Percentiles rank a stretch among this genome's conserved stretches.
Conservation (phyloP, 495 filamentous ascomycete genomes). For the Endocarpon pusillum region DNA sequence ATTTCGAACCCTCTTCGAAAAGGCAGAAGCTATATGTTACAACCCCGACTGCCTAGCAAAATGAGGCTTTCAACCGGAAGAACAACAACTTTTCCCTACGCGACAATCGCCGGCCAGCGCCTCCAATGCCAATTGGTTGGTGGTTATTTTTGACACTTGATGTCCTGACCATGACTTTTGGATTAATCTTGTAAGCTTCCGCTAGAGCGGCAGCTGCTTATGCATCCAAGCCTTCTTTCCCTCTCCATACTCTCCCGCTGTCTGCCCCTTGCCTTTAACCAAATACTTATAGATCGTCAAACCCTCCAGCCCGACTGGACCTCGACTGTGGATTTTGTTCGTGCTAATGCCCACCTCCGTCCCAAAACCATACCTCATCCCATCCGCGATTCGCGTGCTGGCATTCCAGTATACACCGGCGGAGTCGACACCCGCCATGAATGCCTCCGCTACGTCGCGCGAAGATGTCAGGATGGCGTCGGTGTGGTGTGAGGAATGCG, state of each 20-base stretch:
- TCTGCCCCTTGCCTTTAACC: constrained; percentile 64
- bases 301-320: constrained; percentile 85
- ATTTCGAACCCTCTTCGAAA: neutral
- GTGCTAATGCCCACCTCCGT: constrained; percentile 97
- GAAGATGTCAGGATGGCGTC: constrained; percentile 72
- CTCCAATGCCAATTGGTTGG: neutral
- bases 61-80: neutral
- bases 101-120: neutral
- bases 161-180: too few species aligned
- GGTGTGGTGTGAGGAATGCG: constrained; percentile 85
- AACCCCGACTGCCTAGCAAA: neutral
- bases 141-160: neutral
- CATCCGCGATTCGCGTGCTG: constrained; percentile 84
- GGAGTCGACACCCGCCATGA: constrained; percentile 73
- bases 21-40: neutral
- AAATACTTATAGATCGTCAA: constrained; percentile 95
- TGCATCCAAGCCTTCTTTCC: constrained; percentile 57
- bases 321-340: constrained; percentile 91
- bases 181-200: too few species aligned
- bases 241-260: constrained; percentile 50
- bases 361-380: constrained; percentile 92
- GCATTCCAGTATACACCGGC: constrained; percentile 96
- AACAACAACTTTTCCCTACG: neutral
- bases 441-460: constrained; percentile 45
- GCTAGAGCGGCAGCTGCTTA: constrained; percentile 32